Base-by-base conservation (phyloP, 371 early-diverging fungal genomes). In the Circinella minor region DNA sequence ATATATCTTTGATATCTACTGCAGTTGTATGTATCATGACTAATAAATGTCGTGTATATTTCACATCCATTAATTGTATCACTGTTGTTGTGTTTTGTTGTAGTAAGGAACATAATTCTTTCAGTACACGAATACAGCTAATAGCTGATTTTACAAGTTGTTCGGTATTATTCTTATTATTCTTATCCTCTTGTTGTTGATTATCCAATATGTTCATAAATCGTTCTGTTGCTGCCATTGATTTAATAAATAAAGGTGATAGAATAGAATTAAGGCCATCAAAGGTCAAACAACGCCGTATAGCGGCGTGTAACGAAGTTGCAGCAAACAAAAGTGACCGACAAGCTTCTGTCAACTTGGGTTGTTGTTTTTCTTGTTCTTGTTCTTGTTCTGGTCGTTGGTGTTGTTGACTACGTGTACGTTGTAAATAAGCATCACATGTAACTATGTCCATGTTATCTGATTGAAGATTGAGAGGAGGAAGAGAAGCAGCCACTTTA, bases 1-100 rank as follows among this genome's bases (percentile, higher is more conserved):
- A 87, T 15, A 84, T 82, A 8, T 82, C 75, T 49, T 86, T 81
- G 18, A 86, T 81, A 74, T 89, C 88, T 0, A 85, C 73, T 0
- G 85, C 74, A 0, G 86, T 85, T 38, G 84, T 82, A 64, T 89
- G 84, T 1, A 89, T 69, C 47, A 74, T 67, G 38, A 80, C 65
- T 4, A 89, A 66, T 15, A 89, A 59, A 54, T 85, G 81, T 43
- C 89, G 74, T 55, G 80, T 75, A 37, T 77, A 69, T 37, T 84
- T 82, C 0, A 78, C 69, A 55, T 89, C 89, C 10, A 81, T 55
- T 3, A 65, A 66, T 55, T 79, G 82, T n/a, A 74, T 71, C 0
- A 81, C 63, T 0, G 61, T 66, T 9, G 80, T 67, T 36, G 77
- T 51, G n/a, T 76, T 55, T n/a, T 76, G 74, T 20, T 73, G 70